phyloP scores from a whole-genome alignment of 164 flowering plant species.

The Cinnamomum chago region DNA sequence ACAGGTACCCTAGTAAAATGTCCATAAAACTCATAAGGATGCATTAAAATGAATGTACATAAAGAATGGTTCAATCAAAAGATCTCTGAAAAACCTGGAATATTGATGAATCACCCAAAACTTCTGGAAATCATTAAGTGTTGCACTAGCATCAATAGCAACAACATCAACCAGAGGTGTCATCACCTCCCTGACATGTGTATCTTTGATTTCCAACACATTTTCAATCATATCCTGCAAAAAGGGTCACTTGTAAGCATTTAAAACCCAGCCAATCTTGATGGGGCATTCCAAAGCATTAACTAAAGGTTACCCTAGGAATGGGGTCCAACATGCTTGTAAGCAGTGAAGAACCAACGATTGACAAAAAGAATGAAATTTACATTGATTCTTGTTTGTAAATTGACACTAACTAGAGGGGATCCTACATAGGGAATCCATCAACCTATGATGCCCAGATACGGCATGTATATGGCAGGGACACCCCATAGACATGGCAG shows the following conservation, averaged over 20 bases:
- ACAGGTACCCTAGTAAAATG: slow-evolving; percentile 76
- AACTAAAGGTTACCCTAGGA: too few species aligned
- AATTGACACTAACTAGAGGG: too few species aligned
- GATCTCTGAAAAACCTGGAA: slow-evolving; percentile 54
- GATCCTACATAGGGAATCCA: too few species aligned
- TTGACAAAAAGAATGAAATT: too few species aligned
- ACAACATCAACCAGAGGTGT: slow-evolving; percentile 99
- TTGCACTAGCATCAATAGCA: slow-evolving; percentile 92
- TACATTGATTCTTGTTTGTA: too few species aligned
- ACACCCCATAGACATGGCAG: too few species aligned
- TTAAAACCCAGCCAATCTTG: not conserved
- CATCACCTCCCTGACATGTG: slow-evolving; percentile 98
- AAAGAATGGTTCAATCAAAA: not conserved
- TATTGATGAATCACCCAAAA: slow-evolving; percentile 95
- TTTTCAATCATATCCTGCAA: slow-evolving; percentile 99
- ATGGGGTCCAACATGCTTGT: too few species aligned
- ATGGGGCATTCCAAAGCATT: too few species aligned
- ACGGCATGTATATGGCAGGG: too few species aligned
- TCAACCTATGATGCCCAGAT: too few species aligned
- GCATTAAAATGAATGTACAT: not conserved
- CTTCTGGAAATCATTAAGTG: slow-evolving; percentile 74
- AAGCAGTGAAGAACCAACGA: too few species aligned
- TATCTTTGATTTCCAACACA: slow-evolving; percentile 97
- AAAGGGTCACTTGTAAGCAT: not conserved
- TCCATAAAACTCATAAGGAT: not conserved